phyloP scores from a whole-genome alignment of 345 rosid genomes.

The Aegle marmelos region DNA sequence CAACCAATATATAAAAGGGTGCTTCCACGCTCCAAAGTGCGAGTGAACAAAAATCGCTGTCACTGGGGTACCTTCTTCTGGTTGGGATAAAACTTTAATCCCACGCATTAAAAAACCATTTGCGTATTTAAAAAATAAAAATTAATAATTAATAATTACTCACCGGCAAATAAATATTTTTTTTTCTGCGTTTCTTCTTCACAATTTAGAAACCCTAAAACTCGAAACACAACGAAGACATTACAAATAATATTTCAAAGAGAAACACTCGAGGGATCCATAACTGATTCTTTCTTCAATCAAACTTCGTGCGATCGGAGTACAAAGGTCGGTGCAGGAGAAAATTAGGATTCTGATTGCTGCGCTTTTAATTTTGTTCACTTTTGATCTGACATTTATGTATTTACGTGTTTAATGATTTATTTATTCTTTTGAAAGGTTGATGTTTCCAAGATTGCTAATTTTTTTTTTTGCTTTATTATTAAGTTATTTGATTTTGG shows the following conservation, averaged over 20 bases:
- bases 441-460: neutral
- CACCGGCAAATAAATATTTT: neutral
- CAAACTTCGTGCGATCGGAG: neutral
- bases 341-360: neutral
- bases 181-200: slow-evolving; percentile 5
- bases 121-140: neutral
- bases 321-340: neutral
- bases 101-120: slow-evolving; percentile 10
- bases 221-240: neutral
- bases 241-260: neutral
- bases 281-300: neutral
- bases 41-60: neutral
- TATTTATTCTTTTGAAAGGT: neutral
- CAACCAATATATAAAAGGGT: neutral
- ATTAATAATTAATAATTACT: neutral
- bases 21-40: neutral
- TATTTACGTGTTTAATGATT: neutral
- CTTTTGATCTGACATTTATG: neutral
- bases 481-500: neutral
- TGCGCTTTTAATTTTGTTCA: neutral
- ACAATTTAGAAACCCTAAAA: slow-evolving; percentile 14
- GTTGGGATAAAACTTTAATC: slow-evolving; percentile 15
- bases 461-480: neutral
- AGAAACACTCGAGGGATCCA: neutral
- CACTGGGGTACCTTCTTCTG: neutral